Evolutionary conservation across 2,329 filamentous ascomycete species (phyloP).

Genomic region (Dothistroma septosporum): DNA sequence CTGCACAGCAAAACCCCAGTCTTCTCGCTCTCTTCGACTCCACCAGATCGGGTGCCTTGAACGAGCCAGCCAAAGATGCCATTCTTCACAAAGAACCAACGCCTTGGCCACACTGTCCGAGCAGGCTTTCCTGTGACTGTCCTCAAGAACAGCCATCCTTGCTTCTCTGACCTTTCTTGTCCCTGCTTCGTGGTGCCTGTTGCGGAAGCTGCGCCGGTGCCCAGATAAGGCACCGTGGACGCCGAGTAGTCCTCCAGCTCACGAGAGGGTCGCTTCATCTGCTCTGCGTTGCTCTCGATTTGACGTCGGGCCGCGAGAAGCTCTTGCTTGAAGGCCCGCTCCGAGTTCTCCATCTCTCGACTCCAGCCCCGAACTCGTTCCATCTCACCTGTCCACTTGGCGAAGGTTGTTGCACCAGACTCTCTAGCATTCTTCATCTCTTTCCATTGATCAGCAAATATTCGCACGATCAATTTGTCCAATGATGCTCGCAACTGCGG

Average conservation of each 20-base stretch:
- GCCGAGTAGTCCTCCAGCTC: slow-evolving; percentile 90
- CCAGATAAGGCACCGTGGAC: slow-evolving; percentile 84
- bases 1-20: slow-evolving; percentile 93
- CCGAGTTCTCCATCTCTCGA: slow-evolving; percentile 88
- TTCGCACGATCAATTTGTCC: slow-evolving; percentile 78
- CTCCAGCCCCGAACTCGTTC: slow-evolving; percentile 90
- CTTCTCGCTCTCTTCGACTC: slow-evolving; percentile 92
- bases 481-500: slow-evolving; percentile 79
- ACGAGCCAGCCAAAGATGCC: slow-evolving; percentile 95
- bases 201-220: slow-evolving; percentile 59
- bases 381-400: slow-evolving; percentile 72
- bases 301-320: slow-evolving; percentile 73
- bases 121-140: slow-evolving; percentile 82
- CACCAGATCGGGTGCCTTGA: slow-evolving; percentile 71
- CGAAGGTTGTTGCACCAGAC: slow-evolving; percentile 56
- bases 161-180: slow-evolving; percentile 64
- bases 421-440: slow-evolving; percentile 75
- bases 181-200: slow-evolving; percentile 52
- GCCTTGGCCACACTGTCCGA: slow-evolving; percentile 79
- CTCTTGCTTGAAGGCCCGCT: slow-evolving; percentile 76
- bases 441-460: slow-evolving; percentile 83
- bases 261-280: slow-evolving; percentile 71
- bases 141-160: slow-evolving; percentile 87
- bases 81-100: slow-evolving; percentile 95
- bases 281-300: slow-evolving; percentile 72